Base-by-base conservation (phyloP, 352 stramenopile genomes). In the Pythium apleroticum region DNA sequence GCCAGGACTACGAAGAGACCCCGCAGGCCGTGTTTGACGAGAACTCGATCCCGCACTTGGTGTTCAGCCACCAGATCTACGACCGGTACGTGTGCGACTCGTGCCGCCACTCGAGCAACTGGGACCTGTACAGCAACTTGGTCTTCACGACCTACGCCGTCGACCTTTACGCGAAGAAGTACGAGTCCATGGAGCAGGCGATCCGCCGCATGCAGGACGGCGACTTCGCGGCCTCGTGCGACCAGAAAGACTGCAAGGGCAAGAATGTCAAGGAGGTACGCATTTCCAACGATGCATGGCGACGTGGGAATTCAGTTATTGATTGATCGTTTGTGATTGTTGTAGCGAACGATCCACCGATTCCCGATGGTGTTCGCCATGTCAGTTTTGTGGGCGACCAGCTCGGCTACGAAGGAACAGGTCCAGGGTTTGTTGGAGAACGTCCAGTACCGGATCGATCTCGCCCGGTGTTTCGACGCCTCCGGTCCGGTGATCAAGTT, bases 1-100 rank as follows among this genome's bases (percentile, higher is more conserved):
- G 84, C 55, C 68, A 80, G 22, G 84, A 92, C 17, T 82, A 84
- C 55, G 73, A 86, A 59, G 81, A 90, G 46, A 84, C 80, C 20
- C 73, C 81, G 3, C 74, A 84, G 46, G 81, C 84, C 7, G 82
- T 91, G 25, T 95, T 92, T 60, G 86, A 95, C 55, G 79, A 89
- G 49, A 91, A 95, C 69, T 92, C 82, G 62, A 95, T 95, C 65
- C 84, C 86, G 49, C 86, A 95, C 63, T 66, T 92, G 57, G 86
- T 95, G 57, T 95, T 95, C 63, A 90, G 78, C 49, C 84, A 95
- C 66, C 86, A 95, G 63, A 92, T 95, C 64, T 93, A 95, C 73
- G 84, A 93, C 62, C 75, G 86, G 48, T 91, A 90, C 66, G 73
- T 90, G 45, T 95, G 86, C 50, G 66, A 68, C 17, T 52, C 60